Percentiles rank a stretch among this genome's conserved stretches.
phyloP scores from a whole-genome alignment of 2,329 filamentous ascomycete genomes.

The Xylaria polymorpha region DNA sequence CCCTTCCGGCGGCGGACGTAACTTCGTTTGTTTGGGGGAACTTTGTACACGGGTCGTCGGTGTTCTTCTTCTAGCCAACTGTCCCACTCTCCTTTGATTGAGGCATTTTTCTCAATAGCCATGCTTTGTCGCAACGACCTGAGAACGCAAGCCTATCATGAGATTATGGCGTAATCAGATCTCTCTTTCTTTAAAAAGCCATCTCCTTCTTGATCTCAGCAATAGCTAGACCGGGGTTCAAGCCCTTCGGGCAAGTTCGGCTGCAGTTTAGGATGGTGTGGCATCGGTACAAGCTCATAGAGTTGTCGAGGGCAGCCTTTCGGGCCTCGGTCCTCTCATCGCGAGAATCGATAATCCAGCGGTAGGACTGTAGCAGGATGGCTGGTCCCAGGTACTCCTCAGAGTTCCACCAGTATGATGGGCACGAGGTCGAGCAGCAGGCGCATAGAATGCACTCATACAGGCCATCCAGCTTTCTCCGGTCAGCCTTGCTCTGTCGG shows the following conservation, averaged over 20 bases:
- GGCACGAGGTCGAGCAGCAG: conserved; percentile 98
- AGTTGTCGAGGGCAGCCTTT: conserved; percentile 94
- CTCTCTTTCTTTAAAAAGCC: conserved; percentile 63
- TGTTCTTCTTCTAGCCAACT: conserved; percentile 24
- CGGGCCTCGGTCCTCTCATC: conserved; percentile 90
- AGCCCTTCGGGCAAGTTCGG: conserved; percentile 95
- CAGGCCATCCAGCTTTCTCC: conserved; percentile 95
- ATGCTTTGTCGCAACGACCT: conserved; percentile 9
- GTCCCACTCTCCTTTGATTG: conserved; percentile 13
- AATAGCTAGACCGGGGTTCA: conserved; percentile 95
- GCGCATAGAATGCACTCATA: conserved; percentile 99
- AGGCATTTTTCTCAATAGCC: conserved; percentile 13
- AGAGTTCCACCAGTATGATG: conserved; percentile 99
- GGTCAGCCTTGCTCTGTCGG: conserved; percentile 90
- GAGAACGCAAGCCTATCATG: conserved; percentile 5
- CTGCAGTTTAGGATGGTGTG: conserved; percentile 99
- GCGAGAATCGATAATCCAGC: conserved; percentile 94
- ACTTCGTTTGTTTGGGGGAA: conserved; percentile 33
- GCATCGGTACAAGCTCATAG: conserved; percentile 98
- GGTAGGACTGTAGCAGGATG: conserved; percentile 96
- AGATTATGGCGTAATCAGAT: not conserved
- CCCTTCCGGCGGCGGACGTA: conserved; percentile 40
- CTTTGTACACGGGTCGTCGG: conserved; percentile 41
- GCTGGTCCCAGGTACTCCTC: conserved; percentile 98
- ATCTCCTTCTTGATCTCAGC: conserved; percentile 99